Conservation (phyloP, 768 basidiomycete species). For the Xerocomellus dryophilus region DNA sequence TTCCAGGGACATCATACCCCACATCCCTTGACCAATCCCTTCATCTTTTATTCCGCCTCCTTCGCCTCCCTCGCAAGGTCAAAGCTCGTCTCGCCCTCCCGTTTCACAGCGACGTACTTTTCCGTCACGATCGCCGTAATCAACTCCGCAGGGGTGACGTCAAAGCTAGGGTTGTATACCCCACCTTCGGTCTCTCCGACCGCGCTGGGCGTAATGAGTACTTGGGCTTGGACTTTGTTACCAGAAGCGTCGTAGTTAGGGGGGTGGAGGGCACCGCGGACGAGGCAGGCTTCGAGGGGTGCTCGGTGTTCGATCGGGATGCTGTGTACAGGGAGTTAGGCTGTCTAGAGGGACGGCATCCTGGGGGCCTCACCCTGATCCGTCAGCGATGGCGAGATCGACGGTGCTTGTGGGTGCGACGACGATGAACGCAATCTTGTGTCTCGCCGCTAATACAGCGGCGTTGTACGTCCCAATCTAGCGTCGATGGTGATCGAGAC, state of each 20-base stretch:
- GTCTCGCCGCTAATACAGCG: conserved; percentile 84
- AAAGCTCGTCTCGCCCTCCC: conserved; percentile 53
- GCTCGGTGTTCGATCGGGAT: conserved; percentile 96
- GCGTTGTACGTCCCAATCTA: conserved; percentile 95
- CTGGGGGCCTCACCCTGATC: conserved; percentile 46
- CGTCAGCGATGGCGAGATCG: conserved; percentile 74
- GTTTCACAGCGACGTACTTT: conserved; percentile 83
- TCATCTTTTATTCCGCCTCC: not conserved
- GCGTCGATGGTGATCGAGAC: not conserved
- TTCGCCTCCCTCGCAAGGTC: conserved; percentile 49
- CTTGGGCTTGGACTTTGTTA: conserved; percentile 63
- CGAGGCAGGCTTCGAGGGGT: conserved; percentile 80
- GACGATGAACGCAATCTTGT: conserved; percentile 88
- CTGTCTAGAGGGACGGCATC: not conserved
- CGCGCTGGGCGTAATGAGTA: conserved; percentile 76
- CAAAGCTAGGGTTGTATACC: conserved; percentile 93
- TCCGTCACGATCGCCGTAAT: conserved; percentile 97
- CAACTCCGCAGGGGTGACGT: conserved; percentile 90
- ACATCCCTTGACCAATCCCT: not conserved
- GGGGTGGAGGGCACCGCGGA: conserved; percentile 77
- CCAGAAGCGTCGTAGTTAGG: conserved; percentile 38
- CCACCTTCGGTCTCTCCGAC: conserved; percentile 32
- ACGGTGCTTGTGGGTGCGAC: conserved; percentile 92
- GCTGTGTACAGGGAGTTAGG: conserved; percentile 24
- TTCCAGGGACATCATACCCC: not conserved